Percentiles rank a stretch among this genome's conserved stretches.
Evolutionary conservation across 2,329 filamentous ascomycete species (phyloP).

Genomic region (Phaeosphaeria sp.): DNA sequence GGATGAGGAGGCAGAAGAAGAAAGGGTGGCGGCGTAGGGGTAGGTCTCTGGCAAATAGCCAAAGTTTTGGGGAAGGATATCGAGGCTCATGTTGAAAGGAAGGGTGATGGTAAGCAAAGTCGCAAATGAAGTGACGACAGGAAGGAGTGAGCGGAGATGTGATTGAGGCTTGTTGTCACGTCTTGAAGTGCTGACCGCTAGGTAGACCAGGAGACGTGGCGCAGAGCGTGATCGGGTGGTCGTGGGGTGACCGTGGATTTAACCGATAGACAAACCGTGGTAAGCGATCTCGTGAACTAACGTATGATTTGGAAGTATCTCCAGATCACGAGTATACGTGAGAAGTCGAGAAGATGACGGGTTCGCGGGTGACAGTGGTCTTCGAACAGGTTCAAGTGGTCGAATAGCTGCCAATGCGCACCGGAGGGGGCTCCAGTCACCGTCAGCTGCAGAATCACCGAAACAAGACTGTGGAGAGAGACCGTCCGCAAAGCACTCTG

Average conservation of each 20-base stretch:
- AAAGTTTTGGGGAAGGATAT: slow-evolving; percentile 42
- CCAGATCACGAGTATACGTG: slow-evolving; percentile 28
- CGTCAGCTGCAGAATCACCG: slow-evolving; percentile 53
- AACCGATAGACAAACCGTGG: slow-evolving; percentile 50
- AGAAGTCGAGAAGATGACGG: slow-evolving; percentile 35
- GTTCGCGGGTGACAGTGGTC: slow-evolving; percentile 34
- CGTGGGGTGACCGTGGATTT: slow-evolving; percentile 49
- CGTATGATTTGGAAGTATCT: slow-evolving; percentile 41
- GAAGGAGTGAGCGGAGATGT: slow-evolving; percentile 44
- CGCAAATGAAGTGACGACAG: slow-evolving; percentile 26
- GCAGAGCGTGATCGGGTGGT: slow-evolving; percentile 44
- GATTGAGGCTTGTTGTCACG: slow-evolving; percentile 40
- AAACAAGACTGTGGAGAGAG: slow-evolving; percentile 47
- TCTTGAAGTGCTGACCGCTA: slow-evolving; percentile 45
- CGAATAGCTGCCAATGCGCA: slow-evolving; percentile 43
- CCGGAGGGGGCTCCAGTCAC: slow-evolving; percentile 50
- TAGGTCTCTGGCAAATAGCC: slow-evolving; percentile 49
- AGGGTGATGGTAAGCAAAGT: slow-evolving; percentile 27
- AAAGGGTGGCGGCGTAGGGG: slow-evolving; percentile 73
- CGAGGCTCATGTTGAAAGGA: slow-evolving; percentile 48
- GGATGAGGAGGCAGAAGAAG: slow-evolving; percentile 77
- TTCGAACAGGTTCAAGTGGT: slow-evolving; percentile 42
- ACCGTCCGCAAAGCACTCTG: slow-evolving; percentile 47
- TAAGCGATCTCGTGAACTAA: slow-evolving; percentile 41
- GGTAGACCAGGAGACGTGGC: slow-evolving; percentile 43